Conservation (phyloP, 306 rosid species). For the Crotalaria pallida region DNA sequence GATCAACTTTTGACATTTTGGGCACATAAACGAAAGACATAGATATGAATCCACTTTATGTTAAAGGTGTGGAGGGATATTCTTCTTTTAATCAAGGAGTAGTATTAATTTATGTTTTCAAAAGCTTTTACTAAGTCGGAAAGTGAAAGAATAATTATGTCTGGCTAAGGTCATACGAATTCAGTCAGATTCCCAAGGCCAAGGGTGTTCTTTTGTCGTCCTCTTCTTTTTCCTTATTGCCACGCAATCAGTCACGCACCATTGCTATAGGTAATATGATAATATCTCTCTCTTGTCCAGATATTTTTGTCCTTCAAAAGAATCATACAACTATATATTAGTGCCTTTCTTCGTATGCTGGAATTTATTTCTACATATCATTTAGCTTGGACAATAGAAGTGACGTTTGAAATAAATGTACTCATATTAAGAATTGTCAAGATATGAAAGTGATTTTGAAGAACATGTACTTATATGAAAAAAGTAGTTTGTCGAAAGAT, state of each 20-base stretch:
- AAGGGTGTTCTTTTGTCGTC: background rate
- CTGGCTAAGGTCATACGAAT: slow-evolving; percentile 1
- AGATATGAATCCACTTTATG: slow-evolving; percentile 13
- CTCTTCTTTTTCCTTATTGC: background rate
- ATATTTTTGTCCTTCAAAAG: background rate
- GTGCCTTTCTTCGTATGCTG: too few species aligned
- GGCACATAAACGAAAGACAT: background rate
- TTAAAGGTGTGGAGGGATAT: slow-evolving; percentile 14
- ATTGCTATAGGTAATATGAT: background rate
- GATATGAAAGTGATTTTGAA: too few species aligned
- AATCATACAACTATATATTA: too few species aligned
- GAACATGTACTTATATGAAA: too few species aligned
- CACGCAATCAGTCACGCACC: background rate
- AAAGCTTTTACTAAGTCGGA: slow-evolving; percentile 6
- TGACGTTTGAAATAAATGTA: too few species aligned
- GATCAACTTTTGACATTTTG: slow-evolving; percentile 26
- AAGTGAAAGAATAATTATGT: slow-evolving; percentile 27
- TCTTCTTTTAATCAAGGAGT: slow-evolving; percentile 13
- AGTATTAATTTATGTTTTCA: slow-evolving; percentile 17
- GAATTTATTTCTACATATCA: too few species aligned
- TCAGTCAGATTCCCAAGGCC: slow-evolving; percentile 4
- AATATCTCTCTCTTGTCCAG: background rate
- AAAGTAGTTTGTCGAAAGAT: too few species aligned
- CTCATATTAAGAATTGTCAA: too few species aligned
- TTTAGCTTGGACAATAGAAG: too few species aligned